A percentile compares a stretch with the other conserved stretches of the same genome.
Evolutionary conservation across 768 basidiomycete genomes (phyloP).

Genomic region (Cystoderma amianthinum): DNA sequence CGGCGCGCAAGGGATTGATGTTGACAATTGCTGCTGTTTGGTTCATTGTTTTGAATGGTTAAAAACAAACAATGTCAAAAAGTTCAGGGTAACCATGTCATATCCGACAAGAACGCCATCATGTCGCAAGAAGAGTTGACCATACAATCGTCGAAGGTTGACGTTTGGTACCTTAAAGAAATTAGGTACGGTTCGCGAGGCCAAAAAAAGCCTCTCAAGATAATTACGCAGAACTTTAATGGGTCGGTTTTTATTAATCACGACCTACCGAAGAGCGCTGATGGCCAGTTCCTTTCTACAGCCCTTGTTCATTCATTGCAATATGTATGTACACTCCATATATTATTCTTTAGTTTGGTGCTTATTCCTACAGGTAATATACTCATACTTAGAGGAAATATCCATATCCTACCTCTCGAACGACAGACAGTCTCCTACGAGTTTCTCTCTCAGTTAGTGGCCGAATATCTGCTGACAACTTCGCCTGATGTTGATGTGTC

Average conservation of each 20-base stretch:
- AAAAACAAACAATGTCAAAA: conserved; percentile 1
- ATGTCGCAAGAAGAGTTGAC: conserved; percentile 22
- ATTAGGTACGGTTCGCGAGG: conserved; percentile 40
- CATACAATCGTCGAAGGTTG: conserved; percentile 36
- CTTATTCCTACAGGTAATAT: conserved; percentile 65
- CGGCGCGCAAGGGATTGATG: too few species aligned
- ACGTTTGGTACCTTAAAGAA: conserved; percentile 76
- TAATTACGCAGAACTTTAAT: conserved; percentile 81
- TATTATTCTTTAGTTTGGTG: not conserved
- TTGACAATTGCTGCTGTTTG: too few species aligned
- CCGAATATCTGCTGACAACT: conserved; percentile 65
- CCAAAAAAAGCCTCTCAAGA: conserved; percentile 33
- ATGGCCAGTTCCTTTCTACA: conserved; percentile 20
- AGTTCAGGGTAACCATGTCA: conserved; percentile 7
- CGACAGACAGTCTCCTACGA: conserved; percentile 78
- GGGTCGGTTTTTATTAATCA: conserved; percentile 41
- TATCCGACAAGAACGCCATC: conserved; percentile 6
- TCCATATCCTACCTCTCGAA: conserved; percentile 59
- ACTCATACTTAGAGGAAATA: conserved; percentile 77
- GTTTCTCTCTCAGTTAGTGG: conserved; percentile 76
- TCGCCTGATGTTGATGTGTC: conserved; percentile 59
- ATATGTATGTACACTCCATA: conserved; percentile 59
- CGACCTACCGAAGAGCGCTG: conserved; percentile 5
- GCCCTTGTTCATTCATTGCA: conserved; percentile 89
- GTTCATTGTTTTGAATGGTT: too few species aligned